These are phyloP conservation scores for Verbascum thapsus DNA, from an alignment of 257 asterid species.

Conservation along the genomic window DNA sequence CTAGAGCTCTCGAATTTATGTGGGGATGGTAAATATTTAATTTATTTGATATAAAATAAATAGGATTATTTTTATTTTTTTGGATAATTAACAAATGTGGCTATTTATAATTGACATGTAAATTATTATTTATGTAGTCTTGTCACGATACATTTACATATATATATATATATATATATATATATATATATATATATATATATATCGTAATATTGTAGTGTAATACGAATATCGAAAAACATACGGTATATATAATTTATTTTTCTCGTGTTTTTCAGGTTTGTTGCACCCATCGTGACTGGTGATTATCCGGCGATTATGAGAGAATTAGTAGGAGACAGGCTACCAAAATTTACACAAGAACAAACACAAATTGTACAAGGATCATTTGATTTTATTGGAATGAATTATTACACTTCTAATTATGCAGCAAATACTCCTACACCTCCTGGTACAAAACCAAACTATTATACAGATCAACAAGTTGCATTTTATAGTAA, in stretches of 20 bases:
- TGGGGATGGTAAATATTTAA: slow-evolving; percentile 30
- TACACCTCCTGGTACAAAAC: neutral
- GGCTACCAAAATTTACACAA: slow-evolving; percentile 23
- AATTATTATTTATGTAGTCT: no score
- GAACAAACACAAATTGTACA: neutral
- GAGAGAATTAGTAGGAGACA: slow-evolving; percentile 14
- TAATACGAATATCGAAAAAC: no score
- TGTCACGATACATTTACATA: no score
- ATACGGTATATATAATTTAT: no score
- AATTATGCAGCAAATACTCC: slow-evolving; percentile 2
- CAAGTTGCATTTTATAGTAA: slow-evolving; percentile 16
- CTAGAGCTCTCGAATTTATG: slow-evolving; percentile 32
- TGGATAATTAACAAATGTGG: no score
- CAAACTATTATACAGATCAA: slow-evolving; percentile 28
- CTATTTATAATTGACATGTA: no score
- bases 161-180: no score
- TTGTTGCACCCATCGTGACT: slow-evolving; percentile 24
- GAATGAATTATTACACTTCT: slow-evolving; percentile 42
- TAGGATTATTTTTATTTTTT: no score
- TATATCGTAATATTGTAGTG: no score
- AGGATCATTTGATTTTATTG: slow-evolving; percentile 37
- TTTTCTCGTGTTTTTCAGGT: slow-evolving; percentile 6
- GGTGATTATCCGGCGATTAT: slow-evolving; percentile 35
- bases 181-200: no score
- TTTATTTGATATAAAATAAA: no score